Conservation (phyloP, 331 rosid genomes). For the Arachis monticola region DNA sequence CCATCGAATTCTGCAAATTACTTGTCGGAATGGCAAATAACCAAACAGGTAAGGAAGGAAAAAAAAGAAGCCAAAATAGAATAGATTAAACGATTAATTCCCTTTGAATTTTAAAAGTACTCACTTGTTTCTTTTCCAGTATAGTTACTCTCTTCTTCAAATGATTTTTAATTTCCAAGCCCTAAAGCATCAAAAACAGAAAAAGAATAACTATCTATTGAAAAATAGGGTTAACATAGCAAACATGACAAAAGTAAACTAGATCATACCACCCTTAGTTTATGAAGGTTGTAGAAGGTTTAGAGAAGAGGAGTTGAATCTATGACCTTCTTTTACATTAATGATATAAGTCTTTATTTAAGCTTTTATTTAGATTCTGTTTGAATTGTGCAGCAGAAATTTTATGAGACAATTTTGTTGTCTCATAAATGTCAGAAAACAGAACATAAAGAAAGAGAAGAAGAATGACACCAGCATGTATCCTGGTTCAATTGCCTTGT, state of each 20-base stretch:
- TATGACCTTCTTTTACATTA: no score
- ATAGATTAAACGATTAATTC: background rate
- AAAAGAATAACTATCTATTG: conserved; percentile 14
- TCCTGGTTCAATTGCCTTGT: no score
- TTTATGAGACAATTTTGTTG: no score
- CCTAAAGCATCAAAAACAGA: conserved; percentile 56
- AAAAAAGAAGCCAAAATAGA: no score
- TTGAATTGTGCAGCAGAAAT: no score
- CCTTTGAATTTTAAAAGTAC: conserved; percentile 42
- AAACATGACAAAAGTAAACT: conserved; percentile 19
- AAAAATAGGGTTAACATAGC: conserved; percentile 28
- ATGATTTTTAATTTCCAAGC: conserved; percentile 95
- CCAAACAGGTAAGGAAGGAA: conserved; percentile 7
- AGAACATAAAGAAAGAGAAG: no score
- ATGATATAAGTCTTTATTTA: no score
- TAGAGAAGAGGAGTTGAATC: no score
- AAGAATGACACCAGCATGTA: no score
- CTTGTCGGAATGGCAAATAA: conserved; percentile 38
- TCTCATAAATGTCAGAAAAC: no score
- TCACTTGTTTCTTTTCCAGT: conserved; percentile 75
- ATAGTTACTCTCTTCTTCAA: conserved; percentile 70
- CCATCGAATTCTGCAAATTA: conserved; percentile 62
- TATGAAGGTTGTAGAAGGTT: no score
- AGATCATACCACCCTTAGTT: conserved; percentile 63
- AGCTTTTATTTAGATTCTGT: no score